phyloP scores from a whole-genome alignment of 768 basidiomycete species.

The Boletus insuetus region DNA sequence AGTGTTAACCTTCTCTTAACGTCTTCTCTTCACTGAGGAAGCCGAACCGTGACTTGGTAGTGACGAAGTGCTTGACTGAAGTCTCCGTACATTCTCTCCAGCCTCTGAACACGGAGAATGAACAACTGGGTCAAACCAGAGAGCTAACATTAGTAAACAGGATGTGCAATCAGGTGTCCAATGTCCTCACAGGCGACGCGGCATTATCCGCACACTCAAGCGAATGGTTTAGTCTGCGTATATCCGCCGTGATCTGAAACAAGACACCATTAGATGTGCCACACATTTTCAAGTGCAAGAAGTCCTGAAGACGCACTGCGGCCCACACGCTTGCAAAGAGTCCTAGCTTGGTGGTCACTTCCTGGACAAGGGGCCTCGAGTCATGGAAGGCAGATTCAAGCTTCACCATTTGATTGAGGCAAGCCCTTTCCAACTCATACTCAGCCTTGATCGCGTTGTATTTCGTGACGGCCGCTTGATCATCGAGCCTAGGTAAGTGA shows the following conservation, averaged over 20 bases:
- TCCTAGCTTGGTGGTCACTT: slow-evolving; percentile 16
- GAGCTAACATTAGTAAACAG: background rate
- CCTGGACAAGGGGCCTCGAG: slow-evolving; percentile 18
- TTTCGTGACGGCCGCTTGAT: slow-evolving; percentile 6
- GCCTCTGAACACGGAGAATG: slow-evolving; percentile 8
- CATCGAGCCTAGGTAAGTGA: background rate
- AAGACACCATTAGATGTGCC: background rate
- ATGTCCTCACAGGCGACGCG: slow-evolving; percentile 9
- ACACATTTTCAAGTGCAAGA: too few species aligned
- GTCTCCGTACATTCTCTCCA: slow-evolving; percentile 19
- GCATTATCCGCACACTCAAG: slow-evolving; percentile 11
- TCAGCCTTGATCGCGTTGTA: slow-evolving; percentile 8
- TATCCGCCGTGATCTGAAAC: slow-evolving; percentile 19
- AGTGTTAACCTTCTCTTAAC: too few species aligned
- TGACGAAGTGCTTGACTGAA: slow-evolving; percentile 21
- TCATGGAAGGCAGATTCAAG: slow-evolving; percentile 10
- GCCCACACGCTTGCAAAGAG: slow-evolving; percentile 21
- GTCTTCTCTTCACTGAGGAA: background rate
- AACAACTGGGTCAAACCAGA: slow-evolving; percentile 8
- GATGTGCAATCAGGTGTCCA: background rate
- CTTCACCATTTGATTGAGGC: slow-evolving; percentile 16
- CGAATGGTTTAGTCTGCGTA: slow-evolving; percentile 7
- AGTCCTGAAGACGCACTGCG: slow-evolving; percentile 7
- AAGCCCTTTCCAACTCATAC: slow-evolving; percentile 10
- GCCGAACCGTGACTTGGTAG: slow-evolving; percentile 20